Evolutionary conservation across 208 protist species (phyloP).

Genomic region (Herpetomonas tarakana): DNA sequence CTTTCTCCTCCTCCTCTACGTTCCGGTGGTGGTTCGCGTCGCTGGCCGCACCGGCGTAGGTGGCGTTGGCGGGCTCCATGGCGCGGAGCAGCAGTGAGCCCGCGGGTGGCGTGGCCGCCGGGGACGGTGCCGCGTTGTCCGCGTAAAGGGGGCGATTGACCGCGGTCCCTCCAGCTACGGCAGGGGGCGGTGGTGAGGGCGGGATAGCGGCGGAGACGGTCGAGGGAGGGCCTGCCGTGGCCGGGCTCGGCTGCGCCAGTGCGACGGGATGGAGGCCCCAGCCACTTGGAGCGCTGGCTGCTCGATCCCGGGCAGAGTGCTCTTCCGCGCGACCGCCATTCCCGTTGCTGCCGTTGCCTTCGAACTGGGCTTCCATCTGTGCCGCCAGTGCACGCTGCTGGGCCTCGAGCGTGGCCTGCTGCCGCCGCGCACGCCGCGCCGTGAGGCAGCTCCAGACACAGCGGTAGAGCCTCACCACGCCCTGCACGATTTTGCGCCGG

Average conservation of each 20-base stretch:
- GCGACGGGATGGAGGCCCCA: no score
- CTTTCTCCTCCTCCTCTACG: neutral
- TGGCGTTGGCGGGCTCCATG: neutral
- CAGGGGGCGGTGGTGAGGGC: neutral
- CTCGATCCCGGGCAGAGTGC: no score
- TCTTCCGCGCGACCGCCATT: no score
- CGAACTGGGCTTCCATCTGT: conserved; percentile 4
- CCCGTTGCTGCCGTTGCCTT: neutral
- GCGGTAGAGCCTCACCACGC: conserved; percentile 6
- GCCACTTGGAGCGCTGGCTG: no score
- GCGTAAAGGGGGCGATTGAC: neutral
- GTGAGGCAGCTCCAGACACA: conserved; percentile 11
- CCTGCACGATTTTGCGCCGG: conserved; percentile 21
- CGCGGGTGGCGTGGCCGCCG: no score
- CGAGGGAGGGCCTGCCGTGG: no score
- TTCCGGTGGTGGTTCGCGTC: no score
- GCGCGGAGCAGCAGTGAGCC: neutral
- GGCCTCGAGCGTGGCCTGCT: conserved; percentile 19
- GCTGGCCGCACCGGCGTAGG: neutral
- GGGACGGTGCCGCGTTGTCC: neutral
- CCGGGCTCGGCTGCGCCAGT: no score
- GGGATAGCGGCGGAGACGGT: neutral
- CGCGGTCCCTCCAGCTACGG: neutral
- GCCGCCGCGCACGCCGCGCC: conserved; percentile 16
- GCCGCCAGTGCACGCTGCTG: conserved; percentile 11